Evolutionary conservation across 495 filamentous ascomycete genomes (phyloP).

Genomic region (Amorphotheca resinae): DNA sequence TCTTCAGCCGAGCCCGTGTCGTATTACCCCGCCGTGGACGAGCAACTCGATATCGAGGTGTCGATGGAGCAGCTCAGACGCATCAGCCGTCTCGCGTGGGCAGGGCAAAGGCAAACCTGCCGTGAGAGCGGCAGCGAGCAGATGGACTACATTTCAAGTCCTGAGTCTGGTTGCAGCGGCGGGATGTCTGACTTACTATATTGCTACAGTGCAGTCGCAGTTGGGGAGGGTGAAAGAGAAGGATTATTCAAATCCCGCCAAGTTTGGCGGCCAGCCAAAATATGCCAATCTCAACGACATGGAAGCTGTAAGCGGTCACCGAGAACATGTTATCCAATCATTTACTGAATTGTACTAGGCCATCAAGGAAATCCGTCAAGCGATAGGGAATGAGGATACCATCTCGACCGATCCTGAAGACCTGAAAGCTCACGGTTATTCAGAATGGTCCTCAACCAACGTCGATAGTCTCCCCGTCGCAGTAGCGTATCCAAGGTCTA

Average conservation of each 20-base stretch:
- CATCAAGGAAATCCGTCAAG: conserved; percentile 43
- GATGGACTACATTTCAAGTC: conserved; percentile 16
- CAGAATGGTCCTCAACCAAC: conserved; percentile 80
- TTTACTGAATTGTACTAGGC: conserved; percentile 32
- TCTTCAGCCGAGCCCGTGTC: too few relatives aligned
- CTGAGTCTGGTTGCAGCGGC: conserved; percentile 29
- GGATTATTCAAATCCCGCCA: conserved; percentile 25
- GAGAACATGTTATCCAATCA: background rate
- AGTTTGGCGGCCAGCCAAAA: conserved; percentile 23
- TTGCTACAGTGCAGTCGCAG: background rate
- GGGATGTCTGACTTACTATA: conserved; percentile 7
- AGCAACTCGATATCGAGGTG: background rate
- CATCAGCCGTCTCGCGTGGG: background rate
- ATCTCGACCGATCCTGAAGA: conserved; percentile 79
- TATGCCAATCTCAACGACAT: conserved; percentile 39
- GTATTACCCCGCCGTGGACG: conserved; percentile 1
- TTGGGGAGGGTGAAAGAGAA: conserved; percentile 2
- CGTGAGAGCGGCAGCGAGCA: background rate
- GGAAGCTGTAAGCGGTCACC: conserved; percentile 30
- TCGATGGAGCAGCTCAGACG: conserved; percentile 1
- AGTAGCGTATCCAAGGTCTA: conserved; percentile 65
- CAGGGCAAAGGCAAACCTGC: background rate
- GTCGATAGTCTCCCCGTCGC: conserved; percentile 67
- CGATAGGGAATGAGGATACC: conserved; percentile 51
- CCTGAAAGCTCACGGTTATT: conserved; percentile 69